Base-by-base conservation (phyloP, 345 rosid genomes). In the Populus nigra region DNA sequence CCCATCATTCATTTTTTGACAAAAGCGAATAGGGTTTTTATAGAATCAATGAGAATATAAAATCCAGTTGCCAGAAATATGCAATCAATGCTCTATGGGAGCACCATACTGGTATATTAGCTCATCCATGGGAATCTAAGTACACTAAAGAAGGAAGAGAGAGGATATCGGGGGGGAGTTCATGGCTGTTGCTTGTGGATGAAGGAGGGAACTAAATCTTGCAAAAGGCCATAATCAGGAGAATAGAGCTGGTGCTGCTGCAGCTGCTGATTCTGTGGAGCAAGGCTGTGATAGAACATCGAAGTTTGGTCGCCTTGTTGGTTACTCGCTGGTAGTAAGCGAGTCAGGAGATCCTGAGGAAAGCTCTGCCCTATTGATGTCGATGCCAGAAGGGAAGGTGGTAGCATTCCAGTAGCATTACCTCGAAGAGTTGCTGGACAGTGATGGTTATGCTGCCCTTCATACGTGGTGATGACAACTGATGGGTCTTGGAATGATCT, bases 401-500 rank as follows among this genome's bases (percentile, higher is more conserved):
- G 57, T 53, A 84, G 84, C 80, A 91, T 82, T 47, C 87, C 92
- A 1, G 78, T 76, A 1, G 88, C 88, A 68, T 78, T 88, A 22
- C 94, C 93, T 22, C 97, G 88, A 74, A 89, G 92, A 1, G 87
- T 88, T 4, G 93, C 82, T 3, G 98, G 98, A 41, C 84, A 80
- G 0, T 86, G 95, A 61, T 94, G 98, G 85, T 89, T 92, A 73
- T 94, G 98, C 77, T 90, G 92, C 10, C 98, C 95, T 73, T 94
- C 98, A 31, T 93, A 94, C 8, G 97, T 94, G 50, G 98, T 94
- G 77, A 93, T 88, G 76, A 94, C 97, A 35, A 85, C 84, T n/a
- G 98, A 82, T 50, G 97, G 97, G 78, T 94, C 97, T 79, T 93
- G 87, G 76, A 81, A 91, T 15, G 98, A 94, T 67, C 97, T 89